Percentiles rank a stretch among this genome's conserved stretches.
phyloP scores from a whole-genome alignment of 2,329 filamentous ascomycete genomes.

The Capronia epimyces region DNA sequence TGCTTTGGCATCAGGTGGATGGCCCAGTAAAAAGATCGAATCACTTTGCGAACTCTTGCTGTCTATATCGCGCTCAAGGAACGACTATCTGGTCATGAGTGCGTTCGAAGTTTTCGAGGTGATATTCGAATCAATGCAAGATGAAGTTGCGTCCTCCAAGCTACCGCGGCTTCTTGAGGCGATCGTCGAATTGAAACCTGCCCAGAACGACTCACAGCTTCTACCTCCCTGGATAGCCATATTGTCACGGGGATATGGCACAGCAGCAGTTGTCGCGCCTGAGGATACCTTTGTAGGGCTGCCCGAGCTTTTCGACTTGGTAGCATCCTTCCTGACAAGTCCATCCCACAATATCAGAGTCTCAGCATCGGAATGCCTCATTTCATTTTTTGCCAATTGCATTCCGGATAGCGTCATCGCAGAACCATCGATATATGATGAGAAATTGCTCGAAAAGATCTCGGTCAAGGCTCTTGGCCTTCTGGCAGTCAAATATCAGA shows the following conservation, averaged over 20 bases:
- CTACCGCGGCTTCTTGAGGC: conserved; percentile 83
- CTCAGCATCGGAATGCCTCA: conserved; percentile 88
- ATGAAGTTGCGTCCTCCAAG: conserved; percentile 82
- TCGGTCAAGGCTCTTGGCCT: conserved; percentile 65
- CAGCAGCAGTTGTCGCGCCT: conserved; percentile 79
- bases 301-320: conserved; percentile 73
- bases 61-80: conserved; percentile 80
- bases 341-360: conserved; percentile 88
- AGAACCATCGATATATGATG: conserved; percentile 86
- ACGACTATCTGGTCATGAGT: conserved; percentile 93
- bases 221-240: conserved; percentile 96
- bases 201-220: conserved; percentile 87
- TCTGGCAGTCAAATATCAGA: conserved; percentile 84
- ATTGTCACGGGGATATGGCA: conserved; percentile 87
- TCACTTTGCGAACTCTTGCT: conserved; percentile 82
- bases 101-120: conserved; percentile 97
- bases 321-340: conserved; percentile 76
- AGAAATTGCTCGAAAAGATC: conserved; percentile 79
- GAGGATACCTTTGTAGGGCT: conserved; percentile 89
- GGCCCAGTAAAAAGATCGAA: conserved; percentile 96
- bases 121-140: conserved; percentile 86
- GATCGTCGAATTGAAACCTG: conserved; percentile 84
- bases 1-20: conserved; percentile 79
- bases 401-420: conserved; percentile 76
- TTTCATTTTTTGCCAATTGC: conserved; percentile 88